Conservation (phyloP, 306 rosid species). For the Castanea mollissima region DNA sequence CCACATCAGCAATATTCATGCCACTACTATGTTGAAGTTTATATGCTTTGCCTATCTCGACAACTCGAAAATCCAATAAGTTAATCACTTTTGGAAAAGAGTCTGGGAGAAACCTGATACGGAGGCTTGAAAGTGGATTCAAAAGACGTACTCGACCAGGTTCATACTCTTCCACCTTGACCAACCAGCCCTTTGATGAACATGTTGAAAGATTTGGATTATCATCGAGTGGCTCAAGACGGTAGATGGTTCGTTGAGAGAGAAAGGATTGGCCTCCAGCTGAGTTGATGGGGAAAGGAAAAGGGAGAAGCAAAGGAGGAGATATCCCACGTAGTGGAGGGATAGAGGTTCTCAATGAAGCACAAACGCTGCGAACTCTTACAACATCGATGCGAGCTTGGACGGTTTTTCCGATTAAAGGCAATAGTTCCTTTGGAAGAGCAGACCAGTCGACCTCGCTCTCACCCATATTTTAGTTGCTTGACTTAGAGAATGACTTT, state of each 20-base stretch:
- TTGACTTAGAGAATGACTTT: background rate
- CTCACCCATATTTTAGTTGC: background rate
- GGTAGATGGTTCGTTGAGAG: constrained; percentile 5
- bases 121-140: constrained; percentile 17
- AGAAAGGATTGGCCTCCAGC: background rate
- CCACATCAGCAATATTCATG: background rate
- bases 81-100: constrained; percentile 5
- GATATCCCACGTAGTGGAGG: background rate
- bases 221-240: background rate
- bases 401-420: background rate
- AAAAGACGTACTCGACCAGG: constrained; percentile 1
- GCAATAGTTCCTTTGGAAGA: constrained; percentile 18
- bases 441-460: constrained; percentile 1
- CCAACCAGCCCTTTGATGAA: constrained; percentile 24
- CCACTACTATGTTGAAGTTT: constrained; percentile 1
- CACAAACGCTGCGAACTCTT: constrained; percentile 19
- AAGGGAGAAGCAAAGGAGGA: background rate
- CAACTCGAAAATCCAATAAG: constrained; percentile 27
- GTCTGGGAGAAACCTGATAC: background rate
- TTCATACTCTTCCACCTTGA: constrained; percentile 3
- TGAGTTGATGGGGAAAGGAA: background rate
- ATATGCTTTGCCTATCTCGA: constrained; percentile 40
- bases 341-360: constrained; percentile 19
- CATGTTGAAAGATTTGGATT: background rate
- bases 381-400: background rate